phyloP scores from a whole-genome alignment of 495 filamentous ascomycete genomes.

The Penicillium silybi region DNA sequence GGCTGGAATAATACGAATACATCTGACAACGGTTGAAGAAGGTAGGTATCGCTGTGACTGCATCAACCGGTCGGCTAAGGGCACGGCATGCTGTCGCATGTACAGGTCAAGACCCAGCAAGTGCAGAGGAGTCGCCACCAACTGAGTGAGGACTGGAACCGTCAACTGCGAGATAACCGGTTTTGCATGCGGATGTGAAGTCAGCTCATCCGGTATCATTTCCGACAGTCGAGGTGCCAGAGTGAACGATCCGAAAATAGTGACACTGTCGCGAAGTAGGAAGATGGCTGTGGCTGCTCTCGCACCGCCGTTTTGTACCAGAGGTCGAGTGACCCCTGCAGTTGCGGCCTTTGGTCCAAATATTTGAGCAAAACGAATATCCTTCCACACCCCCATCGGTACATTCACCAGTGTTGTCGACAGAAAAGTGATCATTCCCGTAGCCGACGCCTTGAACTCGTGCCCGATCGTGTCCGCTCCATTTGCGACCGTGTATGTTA shows the following conservation, averaged over 20 bases:
- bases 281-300: constrained; percentile 43
- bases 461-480: constrained; percentile 25
- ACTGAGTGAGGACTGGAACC: constrained; percentile 29
- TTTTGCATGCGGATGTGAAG: constrained; percentile 22
- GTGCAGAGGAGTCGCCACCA: constrained; percentile 34
- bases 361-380: constrained; percentile 31
- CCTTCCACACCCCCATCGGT: constrained; percentile 35
- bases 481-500: constrained; percentile 35
- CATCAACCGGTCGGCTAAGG: constrained; percentile 18
- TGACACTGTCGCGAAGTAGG: constrained; percentile 41
- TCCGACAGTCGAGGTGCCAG: constrained; percentile 23
- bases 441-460: constrained; percentile 13
- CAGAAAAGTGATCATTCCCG: constrained; percentile 23
- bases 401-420: constrained; percentile 31
- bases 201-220: constrained; percentile 22
- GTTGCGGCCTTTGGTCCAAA: constrained; percentile 17
- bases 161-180: constrained; percentile 32
- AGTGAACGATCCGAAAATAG: constrained; percentile 38
- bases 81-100: constrained; percentile 21
- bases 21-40: constrained; percentile 25
- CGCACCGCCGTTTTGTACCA: constrained; percentile 12
- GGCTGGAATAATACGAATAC: constrained; percentile 34
- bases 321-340: constrained; percentile 1
- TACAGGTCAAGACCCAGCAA: constrained; percentile 33
- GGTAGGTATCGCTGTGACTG: constrained; percentile 23